Percentiles rank a stretch among this genome's conserved stretches.
Conservation (phyloP, 129 eudicot species). For the Lactuca saligna region DNA sequence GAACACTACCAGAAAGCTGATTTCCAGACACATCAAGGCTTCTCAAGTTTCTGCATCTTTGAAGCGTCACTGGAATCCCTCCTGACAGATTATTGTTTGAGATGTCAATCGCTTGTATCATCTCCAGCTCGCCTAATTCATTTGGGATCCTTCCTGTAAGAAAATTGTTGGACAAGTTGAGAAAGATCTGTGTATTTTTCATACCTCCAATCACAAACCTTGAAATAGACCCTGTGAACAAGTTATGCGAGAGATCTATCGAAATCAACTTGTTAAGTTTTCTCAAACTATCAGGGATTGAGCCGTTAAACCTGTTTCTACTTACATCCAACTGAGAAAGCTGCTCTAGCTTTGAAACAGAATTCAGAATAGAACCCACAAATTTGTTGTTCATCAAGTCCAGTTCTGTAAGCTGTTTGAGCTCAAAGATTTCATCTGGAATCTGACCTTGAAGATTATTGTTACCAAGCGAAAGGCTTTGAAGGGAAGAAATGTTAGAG, state of each 20-base stretch:
- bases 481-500: constrained; percentile 54
- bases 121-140: constrained; percentile 61
- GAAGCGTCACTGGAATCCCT: constrained; percentile 45
- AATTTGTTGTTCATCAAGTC: constrained; percentile 50
- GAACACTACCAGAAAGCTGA: constrained; percentile 49
- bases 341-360: constrained; percentile 48
- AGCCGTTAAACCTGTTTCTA: constrained; percentile 65
- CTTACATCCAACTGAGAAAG: constrained; percentile 62
- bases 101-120: constrained; percentile 72
- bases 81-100: constrained; percentile 78
- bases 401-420: constrained; percentile 50
- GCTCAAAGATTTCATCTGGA: constrained; percentile 57
- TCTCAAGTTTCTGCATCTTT: constrained; percentile 60
- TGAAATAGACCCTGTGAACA: constrained; percentile 54
- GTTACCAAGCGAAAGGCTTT: constrained; percentile 46
- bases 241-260: constrained; percentile 66
- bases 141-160: constrained; percentile 58
- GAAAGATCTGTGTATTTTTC: constrained; percentile 56
- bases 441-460: constrained; percentile 65
- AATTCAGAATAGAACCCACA: constrained; percentile 52
- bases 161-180: constrained; percentile 64
- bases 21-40: constrained; percentile 64
- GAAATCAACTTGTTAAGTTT: constrained; percentile 36
- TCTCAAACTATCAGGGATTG: constrained; percentile 50
- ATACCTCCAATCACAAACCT: constrained; percentile 47